phyloP scores from a whole-genome alignment of 805 yeast genomes.

The Nakazawaea holstii region DNA sequence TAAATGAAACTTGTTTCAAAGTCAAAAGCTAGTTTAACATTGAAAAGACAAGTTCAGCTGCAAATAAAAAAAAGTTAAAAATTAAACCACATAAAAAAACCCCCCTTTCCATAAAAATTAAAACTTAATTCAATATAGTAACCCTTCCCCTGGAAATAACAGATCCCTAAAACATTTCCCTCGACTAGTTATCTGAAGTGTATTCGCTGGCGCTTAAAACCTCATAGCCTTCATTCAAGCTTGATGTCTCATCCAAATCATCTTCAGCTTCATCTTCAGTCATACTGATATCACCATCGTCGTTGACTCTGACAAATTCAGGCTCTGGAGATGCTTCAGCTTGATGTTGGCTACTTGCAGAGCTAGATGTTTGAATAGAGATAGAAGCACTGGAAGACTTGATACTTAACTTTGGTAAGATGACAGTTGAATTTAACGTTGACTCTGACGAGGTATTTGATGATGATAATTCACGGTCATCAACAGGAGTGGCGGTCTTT shows the following conservation, averaged over 20 bases:
- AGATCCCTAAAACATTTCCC: neutral
- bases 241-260: neutral
- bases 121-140: too few relatives aligned
- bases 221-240: constrained; percentile 9
- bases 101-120: too few relatives aligned
- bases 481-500: neutral
- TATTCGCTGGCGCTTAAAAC: constrained; percentile 8
- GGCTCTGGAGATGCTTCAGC: constrained; percentile 6
- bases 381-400: neutral
- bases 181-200: neutral
- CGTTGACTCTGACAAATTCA: constrained; percentile 4
- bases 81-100: too few relatives aligned
- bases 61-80: too few relatives aligned
- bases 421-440: constrained; percentile 6
- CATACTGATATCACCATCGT: constrained; percentile 4
- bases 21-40: too few relatives aligned
- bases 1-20: too few relatives aligned
- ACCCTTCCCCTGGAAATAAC: too few relatives aligned
- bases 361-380: neutral
- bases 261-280: constrained; percentile 4
- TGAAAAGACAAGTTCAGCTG: too few relatives aligned
- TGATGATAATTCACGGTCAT: neutral
- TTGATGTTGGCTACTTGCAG: neutral
- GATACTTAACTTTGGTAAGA: constrained; percentile 9
- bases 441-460: neutral